Conservation (phyloP, 495 filamentous ascomycete species). For the Annulohypoxylon bovei region DNA sequence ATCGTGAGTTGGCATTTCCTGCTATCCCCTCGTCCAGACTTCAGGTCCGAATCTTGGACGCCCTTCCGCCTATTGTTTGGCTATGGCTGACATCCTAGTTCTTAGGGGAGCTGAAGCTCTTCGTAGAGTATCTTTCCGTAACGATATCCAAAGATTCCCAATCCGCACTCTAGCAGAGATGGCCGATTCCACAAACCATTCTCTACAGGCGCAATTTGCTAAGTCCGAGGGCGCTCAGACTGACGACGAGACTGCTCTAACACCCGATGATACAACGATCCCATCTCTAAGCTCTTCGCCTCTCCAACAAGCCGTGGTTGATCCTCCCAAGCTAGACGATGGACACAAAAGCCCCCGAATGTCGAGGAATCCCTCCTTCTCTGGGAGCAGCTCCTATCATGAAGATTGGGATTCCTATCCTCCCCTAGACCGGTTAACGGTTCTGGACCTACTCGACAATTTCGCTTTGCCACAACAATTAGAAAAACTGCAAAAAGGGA, state of each 20-base stretch:
- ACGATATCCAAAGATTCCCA: constrained; percentile 48
- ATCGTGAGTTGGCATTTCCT: constrained; percentile 23
- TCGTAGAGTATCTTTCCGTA: constrained; percentile 52
- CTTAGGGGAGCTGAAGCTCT: constrained; percentile 52
- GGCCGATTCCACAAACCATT: constrained; percentile 54
- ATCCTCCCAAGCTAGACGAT: constrained; percentile 56
- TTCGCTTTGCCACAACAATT: constrained; percentile 87
- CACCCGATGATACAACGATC: constrained; percentile 52
- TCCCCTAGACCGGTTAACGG: constrained; percentile 87
- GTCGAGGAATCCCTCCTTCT: constrained; percentile 79
- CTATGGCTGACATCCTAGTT: constrained; percentile 53
- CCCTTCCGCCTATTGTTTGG: constrained; percentile 3
- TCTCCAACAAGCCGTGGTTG: constrained; percentile 50
- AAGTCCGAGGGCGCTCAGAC: constrained; percentile 56
- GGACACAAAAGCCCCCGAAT: constrained; percentile 63
- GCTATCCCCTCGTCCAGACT: constrained; percentile 20
- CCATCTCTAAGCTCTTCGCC: constrained; percentile 54
- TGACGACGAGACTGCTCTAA: constrained; percentile 55
- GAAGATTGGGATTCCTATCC: constrained; percentile 90
- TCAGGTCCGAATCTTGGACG: constrained; percentile 18
- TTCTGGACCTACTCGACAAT: constrained; percentile 94
- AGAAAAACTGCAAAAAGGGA: constrained; percentile 83
- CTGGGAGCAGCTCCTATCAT: constrained; percentile 78
- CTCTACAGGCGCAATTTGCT: constrained; percentile 41
- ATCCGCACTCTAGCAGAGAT: constrained; percentile 56